A percentile compares a stretch with the other conserved stretches of the same genome.
phyloP scores from a whole-genome alignment of 352 stramenopile genomes.

The Pelagophyceae sp. region DNA sequence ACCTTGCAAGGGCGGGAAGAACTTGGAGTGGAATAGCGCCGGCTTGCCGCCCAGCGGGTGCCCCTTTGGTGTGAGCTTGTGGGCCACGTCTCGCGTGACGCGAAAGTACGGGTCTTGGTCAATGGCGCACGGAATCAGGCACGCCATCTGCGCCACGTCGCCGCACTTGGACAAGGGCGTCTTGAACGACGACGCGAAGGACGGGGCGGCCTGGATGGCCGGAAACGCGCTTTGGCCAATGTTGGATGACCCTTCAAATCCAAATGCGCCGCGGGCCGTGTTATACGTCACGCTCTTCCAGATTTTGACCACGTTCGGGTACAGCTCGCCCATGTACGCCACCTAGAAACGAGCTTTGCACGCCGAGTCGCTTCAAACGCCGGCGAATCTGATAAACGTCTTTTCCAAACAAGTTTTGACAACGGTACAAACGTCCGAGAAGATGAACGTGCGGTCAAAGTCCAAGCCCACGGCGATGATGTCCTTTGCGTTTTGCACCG shows the following conservation, averaged over 20 bases:
- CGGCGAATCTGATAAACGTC: too few species aligned
- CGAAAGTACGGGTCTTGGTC: conserved; percentile 88
- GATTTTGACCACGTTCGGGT: conserved; percentile 97
- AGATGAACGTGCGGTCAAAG: conserved; percentile 96
- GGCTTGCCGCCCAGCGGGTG: conserved; percentile 62
- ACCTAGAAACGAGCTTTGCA: too few species aligned
- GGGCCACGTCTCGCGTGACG: conserved; percentile 92
- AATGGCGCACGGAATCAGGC: conserved; percentile 98
- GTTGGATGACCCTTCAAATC: conserved; percentile 93
- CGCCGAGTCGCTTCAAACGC: too few species aligned
- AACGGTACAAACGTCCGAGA: conserved; percentile 97
- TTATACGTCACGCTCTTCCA: conserved; percentile 97
- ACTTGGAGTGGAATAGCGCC: conserved; percentile 98
- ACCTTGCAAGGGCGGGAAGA: conserved; percentile 97
- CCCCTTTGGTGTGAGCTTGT: conserved; percentile 77
- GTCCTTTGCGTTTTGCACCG: conserved; percentile 97
- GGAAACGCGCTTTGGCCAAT: conserved; percentile 98
- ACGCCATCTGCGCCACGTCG: conserved; percentile 73
- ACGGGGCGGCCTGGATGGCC: conserved; percentile 90
- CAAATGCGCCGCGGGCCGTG: conserved; percentile 93
- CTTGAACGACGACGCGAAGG: conserved; percentile 94
- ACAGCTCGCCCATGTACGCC: conserved; percentile 97
- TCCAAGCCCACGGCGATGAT: conserved; percentile 94
- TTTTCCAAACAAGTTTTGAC: too few species aligned
- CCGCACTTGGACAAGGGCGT: conserved; percentile 47